Evolutionary conservation across 495 filamentous ascomycete genomes (phyloP).

Genomic region (Daldinia childiae): DNA sequence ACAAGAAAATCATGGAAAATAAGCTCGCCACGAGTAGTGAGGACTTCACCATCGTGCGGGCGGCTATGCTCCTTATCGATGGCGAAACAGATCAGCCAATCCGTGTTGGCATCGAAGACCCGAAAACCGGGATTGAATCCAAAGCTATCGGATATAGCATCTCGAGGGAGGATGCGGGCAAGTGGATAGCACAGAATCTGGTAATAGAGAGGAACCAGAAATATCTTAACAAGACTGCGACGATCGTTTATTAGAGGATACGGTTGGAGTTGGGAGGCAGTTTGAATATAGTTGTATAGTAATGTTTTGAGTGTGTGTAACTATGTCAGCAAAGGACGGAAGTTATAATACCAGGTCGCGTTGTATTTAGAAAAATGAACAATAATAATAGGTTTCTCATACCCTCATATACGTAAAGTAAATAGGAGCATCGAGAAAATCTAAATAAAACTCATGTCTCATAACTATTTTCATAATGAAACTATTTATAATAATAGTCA

Average conservation of each 20-base stretch:
- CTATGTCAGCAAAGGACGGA: not conserved
- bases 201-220: slow-evolving; percentile 12
- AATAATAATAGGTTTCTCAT: not conserved
- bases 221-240: slow-evolving; percentile 39
- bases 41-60: slow-evolving; percentile 60
- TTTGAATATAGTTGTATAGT: not conserved
- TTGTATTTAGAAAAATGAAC: not conserved
- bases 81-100: slow-evolving; percentile 46
- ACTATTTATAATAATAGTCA: too few species aligned
- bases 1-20: slow-evolving; percentile 70
- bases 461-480: too few species aligned
- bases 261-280: not conserved
- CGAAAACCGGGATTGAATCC: slow-evolving; percentile 41
- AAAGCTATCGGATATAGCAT: slow-evolving; percentile 59
- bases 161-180: slow-evolving; percentile 52
- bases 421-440: too few species aligned
- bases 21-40: slow-evolving; percentile 48
- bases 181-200: slow-evolving; percentile 49
- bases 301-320: not conserved
- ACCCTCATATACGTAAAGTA: not conserved
- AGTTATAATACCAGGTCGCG: not conserved
- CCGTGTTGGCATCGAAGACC: slow-evolving; percentile 55
- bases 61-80: slow-evolving; percentile 40
- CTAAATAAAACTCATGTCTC: too few species aligned
- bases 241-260: slow-evolving; percentile 31